Evolutionary conservation across 305 asterid genomes (phyloP), one percentile per base, ranked within the genome.

Genomic region (Petunia hybrid): DNA sequence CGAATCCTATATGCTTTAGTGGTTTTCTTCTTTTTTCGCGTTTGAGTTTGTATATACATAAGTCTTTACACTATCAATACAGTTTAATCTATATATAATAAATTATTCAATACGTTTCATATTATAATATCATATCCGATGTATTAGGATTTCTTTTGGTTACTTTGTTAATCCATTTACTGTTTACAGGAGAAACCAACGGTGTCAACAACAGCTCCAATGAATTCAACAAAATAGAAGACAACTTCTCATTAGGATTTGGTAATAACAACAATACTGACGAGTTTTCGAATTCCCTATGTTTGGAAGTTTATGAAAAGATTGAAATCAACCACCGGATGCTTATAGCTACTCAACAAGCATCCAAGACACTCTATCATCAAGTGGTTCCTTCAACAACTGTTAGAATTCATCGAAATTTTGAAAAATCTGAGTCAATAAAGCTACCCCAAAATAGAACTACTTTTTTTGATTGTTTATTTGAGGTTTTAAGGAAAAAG

Each of bases 291-390:
- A 87, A 85, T 82, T 78, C 80, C 60, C 91, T 91, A 9, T 87
- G 80, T 70, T 91, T 91, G 5, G 92, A 89, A 56, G 88, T 85
- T 2, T 90, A 85, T 55, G 94, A 89, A 77, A 89, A 88, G 79
- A 78, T 88, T 13, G 90, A 95, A 84, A 84, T 89, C 43, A 93
- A 83, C 31, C 98, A 89, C 40, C 93, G 97, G 16, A 59, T 92
- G 88, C 87, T 93, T 4, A 85, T 95, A 43, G 91, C 99, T 61
- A 95, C 98, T 6, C 87, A 92, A 61, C 98, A 92, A 41, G 84
- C 85, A 1, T 87, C 95, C 64, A 80, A 89, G 77, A 95, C 95
- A 3, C 89, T 89, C 43, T 95, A 93, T 64, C 97, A 95, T 89
- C 92, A 87, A 78, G 85, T 92, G 60, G 91, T 88, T 71, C 99